Base-by-base conservation (phyloP, 441 rosid genomes). In the Mallotus japonicus region DNA sequence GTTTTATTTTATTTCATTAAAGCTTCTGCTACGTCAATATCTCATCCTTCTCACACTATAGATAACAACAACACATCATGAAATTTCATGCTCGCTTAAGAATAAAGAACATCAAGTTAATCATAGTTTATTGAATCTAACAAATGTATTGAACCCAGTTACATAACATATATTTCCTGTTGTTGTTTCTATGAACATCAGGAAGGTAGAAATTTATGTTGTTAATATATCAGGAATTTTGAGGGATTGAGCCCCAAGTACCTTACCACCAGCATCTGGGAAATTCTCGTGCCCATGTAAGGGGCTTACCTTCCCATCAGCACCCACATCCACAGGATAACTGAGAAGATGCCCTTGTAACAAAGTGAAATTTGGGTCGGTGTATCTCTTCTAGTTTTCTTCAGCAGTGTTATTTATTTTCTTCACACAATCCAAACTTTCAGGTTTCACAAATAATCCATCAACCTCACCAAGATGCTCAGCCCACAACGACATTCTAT, bases 211-310 rank as follows among this genome's bases (percentile, higher is more conserved):
- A 24, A 24, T 24, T 84, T 78, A 95, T 0, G 98, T 95, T 8
- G 99, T 95, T 51, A 95, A 80, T 51, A 83, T 75, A 78, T 92
- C 97, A 6, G 97, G 97, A 60, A 90, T 72, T 19, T 79, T 62
- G 44, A 80, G 0, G 46, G 97, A 86, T 32, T 83, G 85, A 75
- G 79, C 83, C 56, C 99, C 99, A 8, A 91, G 55, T 20, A 91
- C 88, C 68, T 84, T 88, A 70, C 98, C 99, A 37, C 99, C 99
- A 49, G 84, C 88, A 67, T 95, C 99, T 1, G 98, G 99, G 82
- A 95, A 95, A 51, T 55, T 76, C 62, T 90, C 98, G 5, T 75
- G 62, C 46, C 85, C 96, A 0, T 84, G 87, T 44, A 88, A 79
- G 3, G 93, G 78, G n/a, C 60, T 78, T 37, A 92, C 86, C 54